Base-by-base conservation (phyloP, 768 basidiomycete genomes). In the Collybiopsis confluens region DNA sequence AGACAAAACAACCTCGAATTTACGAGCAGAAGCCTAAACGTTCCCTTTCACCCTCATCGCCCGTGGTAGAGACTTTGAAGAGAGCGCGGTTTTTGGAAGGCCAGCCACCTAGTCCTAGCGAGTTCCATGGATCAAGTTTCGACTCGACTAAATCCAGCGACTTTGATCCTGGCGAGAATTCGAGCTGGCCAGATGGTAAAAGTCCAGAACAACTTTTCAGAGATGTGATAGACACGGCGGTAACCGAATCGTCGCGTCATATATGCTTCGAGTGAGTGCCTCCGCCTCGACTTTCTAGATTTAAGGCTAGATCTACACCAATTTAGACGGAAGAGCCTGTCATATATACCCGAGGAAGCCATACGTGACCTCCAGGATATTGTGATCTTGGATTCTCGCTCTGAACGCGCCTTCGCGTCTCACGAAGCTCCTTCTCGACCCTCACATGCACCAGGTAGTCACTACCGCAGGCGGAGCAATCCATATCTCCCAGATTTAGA, bases 191-290 rank as follows among this genome's bases (percentile, higher is more conserved):
- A 28, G 30, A 20, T 9, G 27, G 10, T 15, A 8, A 9, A 21
- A 16, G 15, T 5, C 45, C 28, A 18, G 30, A 48, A n/a, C 13
- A 48, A 11, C 20, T 21, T 3, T 48, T 48, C 30, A 18, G 35
- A 9, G 47, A 48, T 36, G 52, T 61, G 46, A 45, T 56, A 21
- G 69, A 70, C 52, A 65, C 57, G 51, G 60, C 59, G 57, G 70
- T 57, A 55, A 59, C 48, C 1, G 52, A 47, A 21, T 33, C 45
- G 45, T 23, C 21, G 45, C 28, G 45, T 41, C 40, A 48, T 44
- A 76, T 88, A 51, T 70, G 78, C 47, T 68, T 88, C n/a, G 74
- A 73, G 86, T 85, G 64, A 44, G 73, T 69, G 30, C 45, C 46
- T 26, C 33, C 37, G 45, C 18, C 37, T 28, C 50, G 8, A 48